These are phyloP conservation scores for Exophiala aquamarina DNA, from an alignment of 2,329 filamentous ascomycete species.

Conservation along the genomic window DNA sequence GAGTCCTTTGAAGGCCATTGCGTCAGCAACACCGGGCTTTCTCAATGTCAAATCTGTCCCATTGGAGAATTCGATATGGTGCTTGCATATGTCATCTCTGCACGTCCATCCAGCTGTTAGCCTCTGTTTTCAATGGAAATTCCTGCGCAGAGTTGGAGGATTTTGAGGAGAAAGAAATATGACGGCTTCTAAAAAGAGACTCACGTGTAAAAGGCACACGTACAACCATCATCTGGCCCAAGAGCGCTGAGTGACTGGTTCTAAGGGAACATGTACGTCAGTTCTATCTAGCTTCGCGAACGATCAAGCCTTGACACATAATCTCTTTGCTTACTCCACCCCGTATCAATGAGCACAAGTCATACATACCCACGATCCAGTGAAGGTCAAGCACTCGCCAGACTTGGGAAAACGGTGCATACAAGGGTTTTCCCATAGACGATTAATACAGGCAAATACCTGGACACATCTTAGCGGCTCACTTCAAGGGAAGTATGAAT, in stretches of 20 bases:
- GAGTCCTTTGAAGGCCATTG: too few relatives aligned
- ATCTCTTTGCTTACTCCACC: too few relatives aligned
- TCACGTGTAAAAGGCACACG: constrained; percentile 12
- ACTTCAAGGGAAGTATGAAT: too few relatives aligned
- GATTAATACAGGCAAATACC: neutral
- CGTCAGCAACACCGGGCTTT: too few relatives aligned
- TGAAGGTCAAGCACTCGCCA: constrained; percentile 2
- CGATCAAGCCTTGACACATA: too few relatives aligned
- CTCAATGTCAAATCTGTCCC: too few relatives aligned
- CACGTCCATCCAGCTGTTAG: neutral
- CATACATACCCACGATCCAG: constrained; percentile 4
- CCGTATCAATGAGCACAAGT: too few relatives aligned
- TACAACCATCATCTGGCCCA: constrained; percentile 6
- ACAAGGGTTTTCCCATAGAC: constrained; percentile 1
- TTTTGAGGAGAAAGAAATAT: too few relatives aligned
- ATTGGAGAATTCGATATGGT: neutral
- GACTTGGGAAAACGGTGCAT: neutral
- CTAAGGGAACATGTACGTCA: neutral
- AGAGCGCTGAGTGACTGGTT: constrained; percentile 11
- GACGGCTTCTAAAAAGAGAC: neutral
- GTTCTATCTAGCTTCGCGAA: neutral
- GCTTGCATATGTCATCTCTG: constrained; percentile 10
- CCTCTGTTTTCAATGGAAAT: too few relatives aligned
- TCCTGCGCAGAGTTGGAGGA: too few relatives aligned
- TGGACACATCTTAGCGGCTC: too few relatives aligned